These are phyloP conservation scores for Penicillium sp. DNA, from an alignment of 2,329 filamentous ascomycete species.

Conservation along the genomic window DNA sequence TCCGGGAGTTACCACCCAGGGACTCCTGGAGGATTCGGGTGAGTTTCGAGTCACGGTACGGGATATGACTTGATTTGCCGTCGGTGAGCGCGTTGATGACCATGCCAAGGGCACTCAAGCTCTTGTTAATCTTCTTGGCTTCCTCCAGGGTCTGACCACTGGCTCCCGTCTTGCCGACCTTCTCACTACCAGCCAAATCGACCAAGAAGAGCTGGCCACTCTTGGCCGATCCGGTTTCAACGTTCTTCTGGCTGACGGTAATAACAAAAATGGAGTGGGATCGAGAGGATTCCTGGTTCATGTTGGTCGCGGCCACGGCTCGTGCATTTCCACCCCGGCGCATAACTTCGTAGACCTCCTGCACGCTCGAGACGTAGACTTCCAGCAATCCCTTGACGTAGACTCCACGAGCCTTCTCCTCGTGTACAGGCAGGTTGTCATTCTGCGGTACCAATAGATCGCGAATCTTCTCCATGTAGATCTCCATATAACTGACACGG, in stretches of 20 bases:
- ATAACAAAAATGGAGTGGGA: conserved; percentile 98
- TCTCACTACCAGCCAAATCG: conserved; percentile 96
- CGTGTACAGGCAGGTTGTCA: conserved; percentile 95
- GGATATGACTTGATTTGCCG: conserved; percentile 92
- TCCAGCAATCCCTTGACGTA: conserved; percentile 95
- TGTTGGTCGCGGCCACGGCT: conserved; percentile 94
- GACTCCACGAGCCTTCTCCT: conserved; percentile 92
- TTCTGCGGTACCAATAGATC: conserved; percentile 90
- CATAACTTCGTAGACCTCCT: conserved; percentile 97
- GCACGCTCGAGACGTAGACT: conserved; percentile 91
- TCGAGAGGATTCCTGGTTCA: conserved; percentile 97
- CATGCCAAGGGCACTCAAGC: conserved; percentile 95
- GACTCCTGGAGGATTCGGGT: conserved; percentile 97
- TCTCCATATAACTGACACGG: conserved; percentile 98
- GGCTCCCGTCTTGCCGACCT: conserved; percentile 96
- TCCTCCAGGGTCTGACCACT: conserved; percentile 97
- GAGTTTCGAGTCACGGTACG: conserved; percentile 96
- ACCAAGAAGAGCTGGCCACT: conserved; percentile 96
- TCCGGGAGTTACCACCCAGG: conserved; percentile 93
- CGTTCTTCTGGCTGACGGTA: conserved; percentile 95
- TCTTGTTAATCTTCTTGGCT: conserved; percentile 99
- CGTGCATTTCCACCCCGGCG: conserved; percentile 83
- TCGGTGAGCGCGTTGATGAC: conserved; percentile 97
- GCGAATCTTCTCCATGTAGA: conserved; percentile 98
- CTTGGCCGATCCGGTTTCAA: conserved; percentile 93